Evolutionary conservation across 139 green algal genomes (phyloP), one percentile per base, ranked within the genome.

Genomic region (Deuterostichococcus epilithicus): DNA sequence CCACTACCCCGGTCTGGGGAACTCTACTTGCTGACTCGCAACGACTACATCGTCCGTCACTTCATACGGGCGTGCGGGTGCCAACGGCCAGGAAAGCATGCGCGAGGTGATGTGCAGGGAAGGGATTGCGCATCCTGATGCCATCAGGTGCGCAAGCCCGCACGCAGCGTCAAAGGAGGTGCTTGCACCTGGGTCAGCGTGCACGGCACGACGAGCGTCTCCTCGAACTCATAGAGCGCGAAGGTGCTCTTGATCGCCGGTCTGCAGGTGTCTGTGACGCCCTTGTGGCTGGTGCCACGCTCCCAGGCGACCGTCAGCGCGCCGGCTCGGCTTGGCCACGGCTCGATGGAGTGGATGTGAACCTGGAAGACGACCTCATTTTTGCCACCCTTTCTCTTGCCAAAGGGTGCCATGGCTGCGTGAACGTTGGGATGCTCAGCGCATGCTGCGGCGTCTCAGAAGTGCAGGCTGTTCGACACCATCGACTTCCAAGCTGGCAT

Each of bases 331-430:
- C 34, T 13, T 23, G 72, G 72, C 72, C 72, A 76, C 15, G 72
- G 72, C 47, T 36, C 32, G 28, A 76, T 63, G 18, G 52, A 63
- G 52, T 63, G 47, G 5, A 35, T 69, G 35, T 76, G 72, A 2
- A 76, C 75, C 28, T 79, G 75, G 42, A 79, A 67, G 25, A 60
- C 65, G 39, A 69, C 72, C 38, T 79, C 75, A 20, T 73, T 74
- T 30, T 71, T 67, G 33, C 72, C 68, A 6, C 35, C 63, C 45
- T 78, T 78, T n/a, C 59, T 73, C 66, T 79, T 79, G 23, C 75
- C 47, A 32, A 79, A 79, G 44, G 63, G 72, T n/a, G 58, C 74
- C 74, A 78, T 78, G 36, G 42, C 39, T 36, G 38, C 30, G 22
- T 36, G 42, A 52, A 23, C 42, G 42, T n/a, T n/a, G n/a, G n/a